Percentiles rank a stretch among this genome's conserved stretches.
Evolutionary conservation across 345 rosid genomes (phyloP).

Genomic region (Rhodamnia argentea): DNA sequence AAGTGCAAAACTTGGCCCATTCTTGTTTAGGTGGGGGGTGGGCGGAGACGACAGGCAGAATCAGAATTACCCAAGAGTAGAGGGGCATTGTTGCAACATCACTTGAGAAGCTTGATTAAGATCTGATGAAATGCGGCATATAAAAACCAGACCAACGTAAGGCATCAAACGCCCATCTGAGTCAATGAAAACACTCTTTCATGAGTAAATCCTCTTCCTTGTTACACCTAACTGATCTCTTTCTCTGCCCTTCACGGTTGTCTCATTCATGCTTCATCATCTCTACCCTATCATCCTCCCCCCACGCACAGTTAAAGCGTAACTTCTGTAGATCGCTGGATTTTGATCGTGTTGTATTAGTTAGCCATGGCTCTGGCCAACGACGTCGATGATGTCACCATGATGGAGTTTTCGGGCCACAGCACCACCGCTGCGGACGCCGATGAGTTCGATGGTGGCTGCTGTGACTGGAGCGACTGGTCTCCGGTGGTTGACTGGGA

Average conservation of each 20-base stretch:
- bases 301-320: not conserved
- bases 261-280: not conserved
- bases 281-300: not conserved
- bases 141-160: not conserved
- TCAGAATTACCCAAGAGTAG: not conserved
- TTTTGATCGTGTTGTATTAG: not conserved
- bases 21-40: no score
- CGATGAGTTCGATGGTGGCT: not conserved
- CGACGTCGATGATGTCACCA: not conserved
- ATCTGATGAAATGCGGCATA: not conserved
- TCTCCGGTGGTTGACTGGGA: slow-evolving; percentile 75
- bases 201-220: not conserved
- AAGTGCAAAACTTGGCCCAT: not conserved
- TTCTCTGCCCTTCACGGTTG: not conserved
- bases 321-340: not conserved
- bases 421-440: not conserved
- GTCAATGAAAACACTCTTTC: not conserved
- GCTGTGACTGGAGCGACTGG: slow-evolving; percentile 42
- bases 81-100: not conserved
- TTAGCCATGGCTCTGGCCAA: not conserved
- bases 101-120: not conserved
- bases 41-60: not conserved
- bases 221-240: not conserved
- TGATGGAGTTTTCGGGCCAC: not conserved
- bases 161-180: not conserved